Percentiles rank a stretch among this genome's conserved stretches.
These are phyloP conservation scores for Amorphotheca resinae DNA, from an alignment of 495 filamentous ascomycete genomes.

Conservation along the genomic window DNA sequence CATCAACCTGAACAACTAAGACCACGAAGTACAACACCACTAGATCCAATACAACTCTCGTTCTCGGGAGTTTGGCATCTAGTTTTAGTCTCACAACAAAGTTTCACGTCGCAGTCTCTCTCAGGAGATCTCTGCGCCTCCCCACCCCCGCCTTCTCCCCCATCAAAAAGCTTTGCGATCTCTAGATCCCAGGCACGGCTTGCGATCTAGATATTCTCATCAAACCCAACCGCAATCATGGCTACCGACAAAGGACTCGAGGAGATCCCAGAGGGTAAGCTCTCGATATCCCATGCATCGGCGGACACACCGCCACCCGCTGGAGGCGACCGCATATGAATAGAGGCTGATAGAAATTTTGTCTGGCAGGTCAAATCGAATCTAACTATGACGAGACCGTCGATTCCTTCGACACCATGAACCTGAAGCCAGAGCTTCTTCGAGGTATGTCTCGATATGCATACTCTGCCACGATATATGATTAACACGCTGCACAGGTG, in stretches of 20 bases:
- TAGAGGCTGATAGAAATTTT: slow-evolving; percentile 12
- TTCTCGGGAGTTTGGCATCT: slow-evolving; percentile 31
- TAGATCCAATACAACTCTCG: slow-evolving; percentile 23
- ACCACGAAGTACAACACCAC: slow-evolving; percentile 6
- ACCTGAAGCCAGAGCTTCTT: slow-evolving; percentile 88
- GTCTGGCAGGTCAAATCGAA: slow-evolving; percentile 78
- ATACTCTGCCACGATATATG: slow-evolving; percentile 1
- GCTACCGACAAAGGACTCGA: slow-evolving; percentile 92
- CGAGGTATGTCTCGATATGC: slow-evolving; percentile 55
- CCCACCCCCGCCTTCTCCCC: slow-evolving; percentile 30
- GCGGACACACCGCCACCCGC: slow-evolving; percentile 14
- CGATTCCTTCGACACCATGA: slow-evolving; percentile 98
- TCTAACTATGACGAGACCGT: slow-evolving; percentile 99
- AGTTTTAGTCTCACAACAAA: slow-evolving; percentile 19
- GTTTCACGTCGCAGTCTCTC: slow-evolving; percentile 14
- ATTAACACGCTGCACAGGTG: slow-evolving; percentile 42
- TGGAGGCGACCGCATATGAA: neutral
- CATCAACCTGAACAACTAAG: slow-evolving; percentile 19
- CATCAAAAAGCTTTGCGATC: slow-evolving; percentile 23
- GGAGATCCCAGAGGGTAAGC: slow-evolving; percentile 81
- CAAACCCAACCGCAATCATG: slow-evolving; percentile 70
- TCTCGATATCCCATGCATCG: neutral
- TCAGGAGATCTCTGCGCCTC: slow-evolving; percentile 19
- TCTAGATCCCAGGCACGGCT: slow-evolving; percentile 50
- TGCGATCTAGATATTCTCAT: slow-evolving; percentile 53